Conservation (phyloP, 805 yeast species). For the Candida qinlingensis region DNA sequence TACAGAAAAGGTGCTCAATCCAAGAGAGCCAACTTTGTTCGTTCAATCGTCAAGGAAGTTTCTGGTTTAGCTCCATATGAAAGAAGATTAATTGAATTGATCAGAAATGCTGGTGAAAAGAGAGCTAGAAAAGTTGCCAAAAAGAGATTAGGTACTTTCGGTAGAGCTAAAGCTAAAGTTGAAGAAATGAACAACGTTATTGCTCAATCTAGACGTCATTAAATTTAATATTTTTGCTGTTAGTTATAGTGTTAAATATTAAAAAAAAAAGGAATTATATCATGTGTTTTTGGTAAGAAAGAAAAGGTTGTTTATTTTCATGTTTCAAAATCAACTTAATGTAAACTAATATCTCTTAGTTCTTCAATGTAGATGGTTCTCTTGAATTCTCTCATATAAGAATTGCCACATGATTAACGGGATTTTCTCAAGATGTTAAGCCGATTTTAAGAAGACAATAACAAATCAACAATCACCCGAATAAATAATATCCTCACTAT, state of each 20-base stretch:
- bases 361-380: too few relatives aligned
- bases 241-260: neutral
- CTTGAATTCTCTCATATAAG: too few relatives aligned
- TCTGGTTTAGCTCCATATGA: constrained; percentile 99
- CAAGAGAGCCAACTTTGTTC: constrained; percentile 93
- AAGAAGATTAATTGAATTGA: constrained; percentile 98
- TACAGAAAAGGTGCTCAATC: constrained; percentile 96
- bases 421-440: neutral
- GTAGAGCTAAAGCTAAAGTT: constrained; percentile 99
- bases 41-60: constrained; percentile 93
- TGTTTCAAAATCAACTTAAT: constrained; percentile 3
- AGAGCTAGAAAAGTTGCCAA: constrained; percentile 99
- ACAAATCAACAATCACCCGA: neutral
- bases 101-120: constrained; percentile 99
- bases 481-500: too few relatives aligned
- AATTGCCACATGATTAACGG: too few relatives aligned
- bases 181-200: constrained; percentile 96
- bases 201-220: constrained; percentile 95
- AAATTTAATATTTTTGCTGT: constrained; percentile 24
- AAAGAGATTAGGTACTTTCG: constrained; percentile 99
- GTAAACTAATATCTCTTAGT: constrained; percentile 1
- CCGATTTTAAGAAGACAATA: neutral
- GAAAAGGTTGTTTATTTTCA: constrained; percentile 1
- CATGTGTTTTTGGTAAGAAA: neutral
- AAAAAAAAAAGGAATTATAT: neutral